Evolutionary conservation across 257 asterid species (phyloP), one percentile per base, ranked within the genome.

Genomic region (Rehmannia glutinosa): DNA sequence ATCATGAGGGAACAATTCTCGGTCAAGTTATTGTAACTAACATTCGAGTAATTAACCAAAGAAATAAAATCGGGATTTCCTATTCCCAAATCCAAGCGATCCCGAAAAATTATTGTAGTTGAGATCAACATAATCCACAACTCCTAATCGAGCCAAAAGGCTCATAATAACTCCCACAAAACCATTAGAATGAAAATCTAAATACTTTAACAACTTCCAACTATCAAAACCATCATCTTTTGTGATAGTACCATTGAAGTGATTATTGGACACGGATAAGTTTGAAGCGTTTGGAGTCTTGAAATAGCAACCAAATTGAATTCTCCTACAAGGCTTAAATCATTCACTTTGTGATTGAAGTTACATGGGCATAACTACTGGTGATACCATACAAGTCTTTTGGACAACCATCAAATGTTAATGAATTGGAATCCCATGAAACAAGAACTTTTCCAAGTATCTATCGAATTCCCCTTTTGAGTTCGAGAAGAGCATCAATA

Each of bases 341-440:
- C 74, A 52, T 70, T 76, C 46, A 90, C 76, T 38, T n/a, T n/a
- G 76, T 52, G 68, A 90, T 66, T 52, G 97, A 88, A 78, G 84
- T 86, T 15, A 90, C 83, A 62, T 46, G 84, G 70, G 96, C 92
- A 13, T 78, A 74, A 53, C 49, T 79, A 50, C 95, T 88, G 60
- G 52, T 64, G 30, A 90, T 66, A 21, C 97, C 97, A 19, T 42
- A 84, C 97, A 96, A 90, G 33, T 84, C 62, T 70, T 64, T 69
- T 13, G 97, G 96, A 70, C 97, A 90, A 3, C 89, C 90, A 81
- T 86, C 81, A 49, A 89, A 70, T 65, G 82, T 75, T 56, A 91
- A 63, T 35, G 96, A 88, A 32, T 80, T 80, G 3, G 96, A 77
- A 83, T 88, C 95, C 97, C 97, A 91, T 47, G 97, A 86, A 80